Conservation (phyloP, 192 early-diverging fungal genomes). For the Backusella circina region DNA sequence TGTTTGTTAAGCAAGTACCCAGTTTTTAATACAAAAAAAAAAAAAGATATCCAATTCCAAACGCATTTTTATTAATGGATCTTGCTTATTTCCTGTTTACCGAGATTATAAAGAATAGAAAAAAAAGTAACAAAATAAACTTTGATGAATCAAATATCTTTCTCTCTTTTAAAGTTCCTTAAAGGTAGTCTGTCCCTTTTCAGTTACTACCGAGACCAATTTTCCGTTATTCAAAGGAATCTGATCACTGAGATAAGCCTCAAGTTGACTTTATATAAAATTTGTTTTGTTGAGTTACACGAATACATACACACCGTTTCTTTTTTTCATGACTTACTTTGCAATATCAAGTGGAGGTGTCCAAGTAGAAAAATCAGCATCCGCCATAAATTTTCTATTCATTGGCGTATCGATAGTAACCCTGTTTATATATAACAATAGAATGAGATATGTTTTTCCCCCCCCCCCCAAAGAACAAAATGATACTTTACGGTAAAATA, state of each 20-base stretch:
- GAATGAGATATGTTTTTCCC: background rate
- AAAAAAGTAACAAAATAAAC: background rate
- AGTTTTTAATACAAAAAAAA: too few relatives aligned
- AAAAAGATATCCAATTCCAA: too few relatives aligned
- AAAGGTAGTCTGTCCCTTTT: constrained; percentile 56
- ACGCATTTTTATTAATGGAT: too few relatives aligned
- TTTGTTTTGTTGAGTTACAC: too few relatives aligned
- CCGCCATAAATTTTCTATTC: constrained; percentile 84
- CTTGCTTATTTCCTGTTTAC: background rate
- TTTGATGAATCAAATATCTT: background rate
- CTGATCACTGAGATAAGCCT: constrained; percentile 53
- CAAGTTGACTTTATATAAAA: constrained; percentile 31
- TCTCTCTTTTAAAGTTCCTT: constrained; percentile 27
- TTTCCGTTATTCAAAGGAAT: constrained; percentile 52
- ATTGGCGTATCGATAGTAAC: constrained; percentile 86
- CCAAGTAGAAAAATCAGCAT: constrained; percentile 81
- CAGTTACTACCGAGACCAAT: constrained; percentile 59
- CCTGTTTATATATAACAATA: constrained; percentile 28
- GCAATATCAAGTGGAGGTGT: constrained; percentile 77
- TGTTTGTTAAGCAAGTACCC: too few relatives aligned
- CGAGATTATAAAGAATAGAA: background rate
- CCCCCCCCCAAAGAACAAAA: too few relatives aligned
- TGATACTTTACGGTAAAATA: constrained; percentile 56
- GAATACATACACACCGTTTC: background rate
- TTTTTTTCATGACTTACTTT: constrained; percentile 34